Base-by-base conservation (phyloP, 306 rosid species). In the Vigna unguiculata region DNA sequence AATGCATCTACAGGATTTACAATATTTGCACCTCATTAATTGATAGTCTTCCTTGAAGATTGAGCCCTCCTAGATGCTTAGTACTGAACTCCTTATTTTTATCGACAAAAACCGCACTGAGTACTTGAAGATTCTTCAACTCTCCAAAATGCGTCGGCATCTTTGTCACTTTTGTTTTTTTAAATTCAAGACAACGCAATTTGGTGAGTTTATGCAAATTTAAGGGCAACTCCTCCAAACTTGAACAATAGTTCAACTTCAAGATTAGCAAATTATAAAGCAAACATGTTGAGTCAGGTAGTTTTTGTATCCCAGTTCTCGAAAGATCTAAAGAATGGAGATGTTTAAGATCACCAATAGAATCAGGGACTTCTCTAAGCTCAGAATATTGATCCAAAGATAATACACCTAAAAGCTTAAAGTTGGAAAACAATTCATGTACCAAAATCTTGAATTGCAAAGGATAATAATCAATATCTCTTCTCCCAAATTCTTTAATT, bases 251-350 rank as follows among this genome's bases (percentile, higher is more conserved):
- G 5, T 12, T 22, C 9, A 55, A 1, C 36, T 22, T 55, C 9
- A 55, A 1, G 10, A 55, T 24, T 22, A 6, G 36, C n/a, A 52
- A 19, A 14, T 55, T 55, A 55, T 22, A 55, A 1, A 57, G 36
- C 17, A 2, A 57, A 25, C 63, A 24, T 11, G 0, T 24, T 5
- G 63, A 57, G 13, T 57, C 17, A 2, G 63, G 63, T 25, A 57
- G 17, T 2, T 25, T 57, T 57, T 9, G 1, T 24, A 57, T 24
- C 1, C 0, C 0, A 12, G 38, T 57, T 0, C 0, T 0, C 2
- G 64, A 25, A 25, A 58, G 38, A 19, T 58, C 40, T 6, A 58
- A 25, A 0, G 64, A 58, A 25, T 4, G 19, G 4, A 58, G 64
- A 25, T 25, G 19, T 25, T 24, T 58, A 5, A 24, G 64, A 11